Conservation (phyloP, 257 asterid genomes). For the Plantago ovata region DNA sequence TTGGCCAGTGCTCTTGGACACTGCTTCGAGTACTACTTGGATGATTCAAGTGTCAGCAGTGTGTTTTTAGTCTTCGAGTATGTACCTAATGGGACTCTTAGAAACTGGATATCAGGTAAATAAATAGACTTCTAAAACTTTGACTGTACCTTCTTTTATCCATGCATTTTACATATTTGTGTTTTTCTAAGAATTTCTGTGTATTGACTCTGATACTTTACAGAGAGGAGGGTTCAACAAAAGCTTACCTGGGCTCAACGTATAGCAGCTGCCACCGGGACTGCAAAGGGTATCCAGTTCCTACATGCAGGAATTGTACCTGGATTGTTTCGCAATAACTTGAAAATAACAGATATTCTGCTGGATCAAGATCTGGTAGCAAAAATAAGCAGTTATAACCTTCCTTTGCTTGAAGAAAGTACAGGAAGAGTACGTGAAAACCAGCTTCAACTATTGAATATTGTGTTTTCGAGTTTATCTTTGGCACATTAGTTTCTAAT, state of each 20-base stretch:
- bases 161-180: not conserved
- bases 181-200: not conserved
- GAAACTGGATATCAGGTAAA: conserved; percentile 87
- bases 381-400: conserved; percentile 68
- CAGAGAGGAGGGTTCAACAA: conserved; percentile 47
- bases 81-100: conserved; percentile 73
- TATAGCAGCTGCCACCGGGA: conserved; percentile 73
- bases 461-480: not conserved
- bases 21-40: conserved; percentile 82
- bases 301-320: conserved; percentile 85
- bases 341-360: conserved; percentile 66
- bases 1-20: conserved; percentile 87
- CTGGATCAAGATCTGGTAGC: conserved; percentile 70
- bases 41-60: conserved; percentile 81
- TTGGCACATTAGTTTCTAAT: conserved; percentile 14
- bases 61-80: conserved; percentile 75
- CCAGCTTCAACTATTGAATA: conserved; percentile 1
- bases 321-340: conserved; percentile 52
- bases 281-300: conserved; percentile 92
- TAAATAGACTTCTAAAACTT: not conserved
- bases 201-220: conserved; percentile 9
- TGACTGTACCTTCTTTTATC: not conserved
- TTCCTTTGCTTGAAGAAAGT: conserved; percentile 61
- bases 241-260: conserved; percentile 82
- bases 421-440: conserved; percentile 40